phyloP scores from a whole-genome alignment of 31 red algal species.

The Odonthalia washingtoniensis region DNA sequence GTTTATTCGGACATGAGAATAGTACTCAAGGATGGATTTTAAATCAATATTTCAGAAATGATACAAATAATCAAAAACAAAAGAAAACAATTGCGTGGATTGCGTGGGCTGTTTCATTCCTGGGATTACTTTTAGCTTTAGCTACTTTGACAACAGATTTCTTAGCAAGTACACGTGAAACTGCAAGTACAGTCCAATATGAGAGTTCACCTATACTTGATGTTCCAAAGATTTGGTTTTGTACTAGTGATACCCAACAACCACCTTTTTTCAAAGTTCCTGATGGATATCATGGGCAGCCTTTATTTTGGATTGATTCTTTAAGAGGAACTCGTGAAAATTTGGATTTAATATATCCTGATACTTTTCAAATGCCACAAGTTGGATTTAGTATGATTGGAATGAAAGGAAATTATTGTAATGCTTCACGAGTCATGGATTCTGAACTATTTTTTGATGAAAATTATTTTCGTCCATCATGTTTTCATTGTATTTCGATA shows the following conservation, averaged over 20 bases:
- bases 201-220: slow-evolving; percentile 34
- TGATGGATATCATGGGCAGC: slow-evolving; percentile 49
- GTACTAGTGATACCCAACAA: slow-evolving; percentile 43
- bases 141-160: slow-evolving; percentile 61
- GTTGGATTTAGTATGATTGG: not conserved
- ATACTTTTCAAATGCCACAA: slow-evolving; percentile 34
- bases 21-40: not conserved
- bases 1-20: not conserved
- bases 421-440: slow-evolving; percentile 21
- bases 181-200: slow-evolving; percentile 51
- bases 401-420: slow-evolving; percentile 10
- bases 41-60: not conserved
- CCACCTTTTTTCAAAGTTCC: slow-evolving; percentile 54
- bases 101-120: slow-evolving; percentile 60
- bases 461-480: slow-evolving; percentile 6
- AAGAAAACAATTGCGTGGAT: not conserved
- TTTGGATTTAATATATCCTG: slow-evolving; percentile 37
- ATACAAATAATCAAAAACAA: not conserved
- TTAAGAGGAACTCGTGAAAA: not conserved
- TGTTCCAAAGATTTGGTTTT: slow-evolving; percentile 60
- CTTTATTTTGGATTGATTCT: slow-evolving; percentile 67
- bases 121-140: slow-evolving; percentile 64
- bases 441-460: slow-evolving; percentile 22
- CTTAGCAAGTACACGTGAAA: slow-evolving; percentile 40
- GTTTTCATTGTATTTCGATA: slow-evolving; percentile 40